These are phyloP conservation scores for Termitomyces heimii DNA, from an alignment of 768 basidiomycete genomes.

Conservation along the genomic window DNA sequence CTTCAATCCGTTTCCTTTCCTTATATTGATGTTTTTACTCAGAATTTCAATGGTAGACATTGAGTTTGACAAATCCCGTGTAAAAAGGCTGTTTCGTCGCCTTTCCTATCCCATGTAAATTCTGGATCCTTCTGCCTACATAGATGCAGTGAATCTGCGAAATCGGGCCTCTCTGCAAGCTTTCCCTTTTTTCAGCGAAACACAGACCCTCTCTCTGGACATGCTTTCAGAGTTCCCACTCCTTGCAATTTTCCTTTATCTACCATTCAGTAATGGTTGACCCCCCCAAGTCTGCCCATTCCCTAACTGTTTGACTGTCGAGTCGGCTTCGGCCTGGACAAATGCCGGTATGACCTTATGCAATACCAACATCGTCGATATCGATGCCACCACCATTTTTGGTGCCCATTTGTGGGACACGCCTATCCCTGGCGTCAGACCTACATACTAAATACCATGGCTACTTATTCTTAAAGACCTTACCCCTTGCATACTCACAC, in stretches of 20 bases:
- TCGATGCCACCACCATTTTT: constrained; percentile 10
- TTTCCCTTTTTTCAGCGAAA: neutral
- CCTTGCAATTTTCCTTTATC: neutral
- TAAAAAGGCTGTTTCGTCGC: neutral
- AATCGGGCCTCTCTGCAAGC: neutral
- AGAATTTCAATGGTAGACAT: neutral
- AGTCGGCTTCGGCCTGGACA: constrained; percentile 13
- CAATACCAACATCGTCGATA: constrained; percentile 11
- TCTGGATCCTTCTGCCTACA: neutral
- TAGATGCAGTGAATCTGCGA: neutral
- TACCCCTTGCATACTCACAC: neutral
- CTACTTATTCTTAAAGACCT: neutral
- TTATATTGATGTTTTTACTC: neutral
- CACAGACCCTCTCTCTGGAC: neutral
- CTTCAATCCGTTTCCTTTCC: neutral
- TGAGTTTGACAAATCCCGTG: neutral
- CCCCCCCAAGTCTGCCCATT: neutral
- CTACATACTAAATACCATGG: constrained; percentile 7
- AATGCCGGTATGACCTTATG: constrained; percentile 7
- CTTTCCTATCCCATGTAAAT: too few species aligned
- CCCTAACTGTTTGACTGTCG: neutral
- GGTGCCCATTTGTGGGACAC: neutral
- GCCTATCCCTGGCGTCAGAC: constrained; percentile 8
- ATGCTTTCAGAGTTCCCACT: neutral
- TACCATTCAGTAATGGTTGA: neutral